phyloP scores from a whole-genome alignment of 768 basidiomycete genomes.

The Amanita pallidorosea region DNA sequence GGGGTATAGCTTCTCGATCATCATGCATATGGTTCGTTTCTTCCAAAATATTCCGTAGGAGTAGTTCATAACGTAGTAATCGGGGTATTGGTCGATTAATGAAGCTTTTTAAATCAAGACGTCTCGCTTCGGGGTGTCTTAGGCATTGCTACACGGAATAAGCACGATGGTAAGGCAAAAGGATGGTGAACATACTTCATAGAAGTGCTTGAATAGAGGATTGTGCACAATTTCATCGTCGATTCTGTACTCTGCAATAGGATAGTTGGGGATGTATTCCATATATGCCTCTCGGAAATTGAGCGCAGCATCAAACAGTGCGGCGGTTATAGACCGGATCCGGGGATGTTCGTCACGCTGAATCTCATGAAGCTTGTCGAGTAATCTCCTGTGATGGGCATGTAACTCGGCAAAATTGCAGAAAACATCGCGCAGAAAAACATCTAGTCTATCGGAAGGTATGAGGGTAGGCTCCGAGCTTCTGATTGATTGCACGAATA shows the following conservation, averaged over 20 bases:
- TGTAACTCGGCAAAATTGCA: constrained; percentile 77
- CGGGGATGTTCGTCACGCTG: constrained; percentile 82
- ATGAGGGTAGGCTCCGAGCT: constrained; percentile 71
- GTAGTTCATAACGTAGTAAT: constrained; percentile 76
- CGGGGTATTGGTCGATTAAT: constrained; percentile 89
- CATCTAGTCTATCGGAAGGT: constrained; percentile 52
- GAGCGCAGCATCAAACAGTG: constrained; percentile 80
- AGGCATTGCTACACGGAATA: constrained; percentile 24
- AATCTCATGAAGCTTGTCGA: constrained; percentile 75
- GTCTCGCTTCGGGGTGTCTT: constrained; percentile 67
- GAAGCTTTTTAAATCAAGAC: constrained; percentile 88
- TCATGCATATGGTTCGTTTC: constrained; percentile 65
- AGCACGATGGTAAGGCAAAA: constrained; percentile 6
- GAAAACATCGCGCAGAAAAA: constrained; percentile 81
- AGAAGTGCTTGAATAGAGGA: constrained; percentile 66
- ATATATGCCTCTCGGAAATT: constrained; percentile 91
- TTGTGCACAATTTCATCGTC: constrained; percentile 85
- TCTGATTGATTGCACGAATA: constrained; percentile 73
- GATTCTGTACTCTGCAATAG: constrained; percentile 80
- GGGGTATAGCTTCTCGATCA: constrained; percentile 74
- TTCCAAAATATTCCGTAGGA: constrained; percentile 73
- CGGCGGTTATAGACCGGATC: constrained; percentile 72
- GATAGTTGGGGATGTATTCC: constrained; percentile 90
- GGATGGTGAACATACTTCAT: constrained; percentile 45
- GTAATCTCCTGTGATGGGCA: constrained; percentile 61